Conservation (phyloP, 306 rosid genomes). For the Rosa multiflora region DNA sequence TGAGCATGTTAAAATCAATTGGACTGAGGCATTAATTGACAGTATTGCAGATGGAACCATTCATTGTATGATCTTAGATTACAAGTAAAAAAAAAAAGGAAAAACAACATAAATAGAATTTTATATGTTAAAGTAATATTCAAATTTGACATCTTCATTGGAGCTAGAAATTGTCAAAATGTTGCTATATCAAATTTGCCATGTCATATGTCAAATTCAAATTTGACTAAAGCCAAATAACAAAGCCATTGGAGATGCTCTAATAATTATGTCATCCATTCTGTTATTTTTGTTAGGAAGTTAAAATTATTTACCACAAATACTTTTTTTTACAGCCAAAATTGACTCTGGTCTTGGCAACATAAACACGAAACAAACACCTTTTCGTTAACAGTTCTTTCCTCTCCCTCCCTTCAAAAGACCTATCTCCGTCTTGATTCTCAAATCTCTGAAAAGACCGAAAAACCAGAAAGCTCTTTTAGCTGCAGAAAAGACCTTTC, state of each 20-base stretch:
- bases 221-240: too few species aligned
- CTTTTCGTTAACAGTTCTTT: background rate
- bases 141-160: too few species aligned
- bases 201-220: too few species aligned
- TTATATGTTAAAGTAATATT: too few species aligned
- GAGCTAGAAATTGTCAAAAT: too few species aligned
- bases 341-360: background rate
- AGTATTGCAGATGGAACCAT: slow-evolving; percentile 40
- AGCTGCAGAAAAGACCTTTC: slow-evolving; percentile 15
- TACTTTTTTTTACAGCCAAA: background rate
- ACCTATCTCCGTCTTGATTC: background rate
- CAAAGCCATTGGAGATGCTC: too few species aligned
- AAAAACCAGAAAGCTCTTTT: slow-evolving; percentile 35
- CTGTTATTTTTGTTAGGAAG: background rate
- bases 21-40: slow-evolving; percentile 10
- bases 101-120: too few species aligned
- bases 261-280: background rate
- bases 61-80: too few species aligned
- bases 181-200: too few species aligned
- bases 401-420: background rate
- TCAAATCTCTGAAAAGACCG: slow-evolving; percentile 1
- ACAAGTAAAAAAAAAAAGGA: too few species aligned
- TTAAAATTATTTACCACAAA: background rate
- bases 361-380: background rate
- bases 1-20: background rate